Base-by-base conservation (phyloP, 495 filamentous ascomycete genomes). In the Parachaetomium inaequale region DNA sequence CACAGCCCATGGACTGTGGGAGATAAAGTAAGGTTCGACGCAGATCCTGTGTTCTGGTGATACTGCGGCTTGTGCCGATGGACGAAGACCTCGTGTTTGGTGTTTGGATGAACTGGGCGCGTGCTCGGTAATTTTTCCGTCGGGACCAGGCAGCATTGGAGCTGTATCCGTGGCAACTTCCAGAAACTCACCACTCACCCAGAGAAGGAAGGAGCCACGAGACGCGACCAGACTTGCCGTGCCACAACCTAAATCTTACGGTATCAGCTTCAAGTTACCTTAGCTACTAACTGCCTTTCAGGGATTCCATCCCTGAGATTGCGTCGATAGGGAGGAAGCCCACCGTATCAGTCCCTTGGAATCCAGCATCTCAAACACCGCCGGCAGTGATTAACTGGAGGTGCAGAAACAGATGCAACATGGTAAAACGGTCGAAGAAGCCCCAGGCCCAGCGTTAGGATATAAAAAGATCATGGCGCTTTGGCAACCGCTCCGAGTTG, bases 11-110 rank as follows among this genome's bases (percentile, higher is more conserved):
- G 25, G 12, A 15, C 12, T 28, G 21, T 42, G 52, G 52, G 34
- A 55, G 52, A 43, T 23, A 25, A 50, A 55, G n/a, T 55, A 46
- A 62, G 51, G 52, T 56, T 51, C 15, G 5, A 42, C 23, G 58
- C 49, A 53, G 25, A 60, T 52, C 26, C 32, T 53, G 58, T 60
- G 49, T 54, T 10, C 47, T 45, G 49, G 58, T 61, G 14, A 54
- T 29, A 61, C 58, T 2, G n/a, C 58, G 50, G 58, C 58, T 26
- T 14, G 47, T 11, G 17, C 38, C 38, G n/a, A 17, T 49, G 49
- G 6, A 17, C 17, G n/a, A 31, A 47, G 28, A 31, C 12, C 7
- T 25, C 14, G 23, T 2, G 34, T 19, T 54, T 36, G 21, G 26
- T 26, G 29, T 59, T 50, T 59, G 45, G 45, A 15, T 61, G 49